Evolutionary conservation across 2,329 filamentous ascomycete genomes (phyloP), one percentile per base, ranked within the genome.

Genomic region (Aureobasidium zeae): DNA sequence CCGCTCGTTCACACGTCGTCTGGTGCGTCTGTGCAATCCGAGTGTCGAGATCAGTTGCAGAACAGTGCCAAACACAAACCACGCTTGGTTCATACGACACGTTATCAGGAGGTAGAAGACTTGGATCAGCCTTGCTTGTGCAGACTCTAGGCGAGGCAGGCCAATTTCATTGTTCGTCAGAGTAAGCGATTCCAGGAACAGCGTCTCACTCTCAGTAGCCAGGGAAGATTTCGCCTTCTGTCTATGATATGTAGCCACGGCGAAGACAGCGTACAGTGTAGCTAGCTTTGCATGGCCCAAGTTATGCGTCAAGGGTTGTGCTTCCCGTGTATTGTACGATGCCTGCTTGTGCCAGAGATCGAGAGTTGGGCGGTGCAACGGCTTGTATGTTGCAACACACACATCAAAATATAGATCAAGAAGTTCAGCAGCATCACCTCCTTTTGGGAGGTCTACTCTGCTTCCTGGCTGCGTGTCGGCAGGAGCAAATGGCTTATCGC

Each of bases 321-420:
- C 32, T 10, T 15, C 11, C 19, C 13, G 12, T 21, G 21, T 29
- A 36, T 31, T 41, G 15, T 34, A 26, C 13, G 4, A 24, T 17
- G 28, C 35, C 22, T 19, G 30, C 9, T 13, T 21, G 13, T 58
- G 51, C 71, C 73, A 77, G 0, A 49, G 39, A 38, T 73, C 67
- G 0, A 75, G 68, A 2, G 68, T 72, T 0, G 71, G 70, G 0
- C 72, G 62, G 51, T 78, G 73, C 15, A 79, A 52, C 45, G 77
- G 74, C 3, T 74, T 68, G 50, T 78, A 76, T 0, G 75, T 79
- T 0, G 75, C 73, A 15, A 76, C 72, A 5, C 73, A 75, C 45
- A 73, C 74, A 34, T 78, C 74, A 48, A 79, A 79, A 43, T 78
- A 79, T 5, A 74, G 60, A 6, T 65, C 62, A 4, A 78, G 58